phyloP scores from a whole-genome alignment of 257 asterid species.

The Datura wrightii region DNA sequence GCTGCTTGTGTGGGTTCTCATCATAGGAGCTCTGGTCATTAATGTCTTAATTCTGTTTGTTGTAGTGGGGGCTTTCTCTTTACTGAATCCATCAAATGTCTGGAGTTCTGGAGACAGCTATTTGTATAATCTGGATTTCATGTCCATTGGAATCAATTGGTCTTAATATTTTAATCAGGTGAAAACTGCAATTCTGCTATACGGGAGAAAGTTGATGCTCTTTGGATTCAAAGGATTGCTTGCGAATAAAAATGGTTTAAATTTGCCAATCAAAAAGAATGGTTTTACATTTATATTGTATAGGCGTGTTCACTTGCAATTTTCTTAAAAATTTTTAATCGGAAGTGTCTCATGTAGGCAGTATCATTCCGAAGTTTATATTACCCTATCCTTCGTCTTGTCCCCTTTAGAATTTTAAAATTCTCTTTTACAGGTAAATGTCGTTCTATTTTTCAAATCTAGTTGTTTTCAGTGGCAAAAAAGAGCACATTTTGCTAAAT shows the following conservation, averaged over 20 bases:
- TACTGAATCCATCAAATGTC: not conserved
- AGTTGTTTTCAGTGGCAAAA: not conserved
- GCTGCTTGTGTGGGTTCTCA: not conserved
- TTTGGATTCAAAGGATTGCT: not conserved
- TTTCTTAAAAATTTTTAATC: no score
- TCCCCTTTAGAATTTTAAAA: no score
- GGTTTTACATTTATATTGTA: no score
- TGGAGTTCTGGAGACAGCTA: not conserved
- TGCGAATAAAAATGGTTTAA: not conserved
- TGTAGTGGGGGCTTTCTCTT: not conserved
- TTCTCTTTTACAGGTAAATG: not conserved
- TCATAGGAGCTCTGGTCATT: not conserved
- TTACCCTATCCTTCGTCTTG: not conserved
- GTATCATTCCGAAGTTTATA: not conserved
- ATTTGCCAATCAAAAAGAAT: no score
- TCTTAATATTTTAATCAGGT: not conserved
- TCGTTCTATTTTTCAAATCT: no score
- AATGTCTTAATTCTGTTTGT: not conserved
- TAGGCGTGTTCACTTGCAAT: not conserved
- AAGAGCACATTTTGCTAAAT: not conserved
- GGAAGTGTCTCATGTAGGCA: no score
- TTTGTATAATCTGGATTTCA: not conserved
- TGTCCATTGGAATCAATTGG: not conserved
- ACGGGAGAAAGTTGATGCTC: not conserved
- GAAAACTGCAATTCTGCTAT: not conserved